Base-by-base conservation (phyloP, 2,329 filamentous ascomycete genomes). In the Penicillium brasilianum region DNA sequence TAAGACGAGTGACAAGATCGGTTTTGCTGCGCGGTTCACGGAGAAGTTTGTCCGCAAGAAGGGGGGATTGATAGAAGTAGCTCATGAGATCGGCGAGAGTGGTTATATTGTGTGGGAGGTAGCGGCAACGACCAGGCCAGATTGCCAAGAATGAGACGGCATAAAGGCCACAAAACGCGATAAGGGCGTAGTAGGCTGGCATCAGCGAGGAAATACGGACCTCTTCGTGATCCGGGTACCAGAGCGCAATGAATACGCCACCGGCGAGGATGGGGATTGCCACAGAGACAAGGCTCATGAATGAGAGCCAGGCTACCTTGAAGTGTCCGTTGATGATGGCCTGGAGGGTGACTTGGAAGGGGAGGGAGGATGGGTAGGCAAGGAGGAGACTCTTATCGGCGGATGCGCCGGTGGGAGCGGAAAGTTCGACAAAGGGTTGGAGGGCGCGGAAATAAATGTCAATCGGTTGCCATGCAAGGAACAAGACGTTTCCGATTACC, bases 11-110 rank as follows among this genome's bases (percentile, higher is more conserved):
- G 22, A 89, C 83, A 20, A 97, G 83, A 65, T 93, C 89, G 0
- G 81, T 81, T 65, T 88, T 89, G n/a, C 83, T 88, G 30, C 83
- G 81, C 2, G 89, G 86, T 39, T 88, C 85, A 54, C 87, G 84
- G 73, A 97, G 94, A 0, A 90, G 85, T 10, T 87, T 83, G 71
- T 97, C 93, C 5, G 85, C 82, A 1, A 91, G 80, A 18, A 96
- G 80, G 25, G 89, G 88, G 46, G 88, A 88, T 67, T 89, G 88
- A 61, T 91, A 87, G 44, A 94, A 82, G 73, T 94, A 93, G 71
- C 87, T 89, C 67, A 96, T 84, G 22, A 93, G 82, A 73, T 93
- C 92, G 1, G 90, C 90, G 18, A 96, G 82, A 50, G 85, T 91
- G 62, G 84, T 85, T 43, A 91, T 87, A 5, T 84, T 83, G 72